Conservation (phyloP, 2,329 filamentous ascomycete genomes). For the Neophaeococcomyces mojaviensis region DNA sequence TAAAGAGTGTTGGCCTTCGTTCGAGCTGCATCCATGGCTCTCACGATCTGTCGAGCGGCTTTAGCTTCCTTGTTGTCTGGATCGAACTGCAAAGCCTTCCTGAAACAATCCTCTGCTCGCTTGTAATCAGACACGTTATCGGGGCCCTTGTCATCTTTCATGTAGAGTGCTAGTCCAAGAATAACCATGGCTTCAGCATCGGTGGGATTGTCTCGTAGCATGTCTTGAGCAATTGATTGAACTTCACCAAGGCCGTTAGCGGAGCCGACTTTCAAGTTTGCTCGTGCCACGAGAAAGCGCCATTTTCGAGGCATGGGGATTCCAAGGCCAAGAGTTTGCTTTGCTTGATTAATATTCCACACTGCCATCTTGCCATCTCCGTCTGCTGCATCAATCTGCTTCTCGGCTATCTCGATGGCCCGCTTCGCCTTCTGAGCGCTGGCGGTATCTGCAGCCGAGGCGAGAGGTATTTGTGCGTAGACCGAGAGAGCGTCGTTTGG, state of each 20-base stretch:
- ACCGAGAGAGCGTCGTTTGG: conserved; percentile 80
- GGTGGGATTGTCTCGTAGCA: conserved; percentile 78
- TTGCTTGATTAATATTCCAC: conserved; percentile 84
- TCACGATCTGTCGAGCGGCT: no score
- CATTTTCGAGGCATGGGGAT: conserved; percentile 82
- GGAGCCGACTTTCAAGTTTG: conserved; percentile 85
- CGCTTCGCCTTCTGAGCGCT: conserved; percentile 62
- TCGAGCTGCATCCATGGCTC: conserved; percentile 65
- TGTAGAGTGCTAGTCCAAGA: conserved; percentile 78
- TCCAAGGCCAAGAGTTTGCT: conserved; percentile 66
- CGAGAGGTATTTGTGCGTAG: conserved; percentile 65
- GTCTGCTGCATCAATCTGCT: conserved; percentile 65
- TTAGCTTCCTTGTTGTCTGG: conserved; percentile 85
- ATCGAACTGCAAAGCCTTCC: conserved; percentile 80
- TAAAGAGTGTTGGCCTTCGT: conserved; percentile 86
- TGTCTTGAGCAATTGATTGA: conserved; percentile 80
- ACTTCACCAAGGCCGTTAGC: conserved; percentile 84
- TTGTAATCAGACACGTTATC: conserved; percentile 39
- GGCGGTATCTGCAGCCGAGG: conserved; percentile 76
- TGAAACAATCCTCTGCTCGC: conserved; percentile 86
- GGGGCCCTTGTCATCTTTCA: conserved; percentile 71
- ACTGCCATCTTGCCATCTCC: conserved; percentile 78
- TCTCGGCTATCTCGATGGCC: conserved; percentile 71
- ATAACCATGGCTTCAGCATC: conserved; percentile 92
- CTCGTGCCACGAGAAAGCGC: conserved; percentile 86